Evolutionary conservation across 1,284 basidiomycete genomes (phyloP), one percentile per base, ranked within the genome.

Genomic region (Naganishia cerealis): DNA sequence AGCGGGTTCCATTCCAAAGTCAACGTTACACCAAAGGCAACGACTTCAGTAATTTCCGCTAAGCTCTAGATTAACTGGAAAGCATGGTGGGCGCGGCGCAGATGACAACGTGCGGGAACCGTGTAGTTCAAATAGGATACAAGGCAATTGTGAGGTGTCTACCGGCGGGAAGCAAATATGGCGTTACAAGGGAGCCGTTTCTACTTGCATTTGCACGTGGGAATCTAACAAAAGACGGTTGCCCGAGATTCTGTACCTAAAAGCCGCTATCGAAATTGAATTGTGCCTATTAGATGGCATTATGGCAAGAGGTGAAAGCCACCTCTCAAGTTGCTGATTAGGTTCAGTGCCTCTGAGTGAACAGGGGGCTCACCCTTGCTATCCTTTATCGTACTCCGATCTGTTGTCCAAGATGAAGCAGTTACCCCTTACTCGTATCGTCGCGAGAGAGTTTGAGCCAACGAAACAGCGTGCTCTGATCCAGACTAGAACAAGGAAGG

Each of bases 1-100:
- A 63, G 62, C 21, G 70, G 70, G 15, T 68, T 63, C 18, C 70
- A 71, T 39, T 66, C 59, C 48, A 71, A 71, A 39, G 70, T 68
- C n/a, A 67, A 67, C 43, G 61, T 66, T n/a, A 54, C 43, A 38
- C 67, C 67, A 12, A 63, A 46, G 43, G 21, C 67, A n/a, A 39
- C 67, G 12, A 57, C 63, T 24, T n/a, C 46, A 24, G 46, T 9
- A 15, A 12, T 29, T 18, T 15, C 59, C 8, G 58, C 59, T 16
- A 62, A 62, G 33, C 59, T 62, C 9, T 62, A 52, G 21, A 3
- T 8, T 24, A 42, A 4, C 29, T 33, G 29, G 29, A 33, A 33
- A 3, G 29, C 29, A 33, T 33, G 2, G 2, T 8, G 3, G 16
- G 13, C 40, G 40, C 0, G 9, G 13, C 7, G 21, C n/a, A 15